Conservation (phyloP, 768 basidiomycete species). For the Neoboletus subvelutipes region DNA sequence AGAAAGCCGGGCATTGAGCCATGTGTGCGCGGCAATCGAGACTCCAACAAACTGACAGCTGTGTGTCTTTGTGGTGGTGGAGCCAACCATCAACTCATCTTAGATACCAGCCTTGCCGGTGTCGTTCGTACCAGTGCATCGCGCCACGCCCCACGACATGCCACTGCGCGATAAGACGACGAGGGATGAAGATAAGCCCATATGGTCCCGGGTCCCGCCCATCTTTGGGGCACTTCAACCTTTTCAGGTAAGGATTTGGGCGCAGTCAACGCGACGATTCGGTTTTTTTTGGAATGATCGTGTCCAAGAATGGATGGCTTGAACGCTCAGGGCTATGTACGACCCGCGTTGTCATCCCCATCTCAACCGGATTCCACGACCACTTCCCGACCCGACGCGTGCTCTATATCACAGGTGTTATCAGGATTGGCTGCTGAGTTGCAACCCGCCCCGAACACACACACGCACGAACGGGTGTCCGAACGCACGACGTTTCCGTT, state of each 20-base stretch:
- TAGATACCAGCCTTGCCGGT: neutral
- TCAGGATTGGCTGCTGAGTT: neutral
- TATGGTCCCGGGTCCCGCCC: neutral
- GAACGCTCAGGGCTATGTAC: neutral
- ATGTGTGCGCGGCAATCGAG: slow-evolving; percentile 10
- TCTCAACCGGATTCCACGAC: neutral
- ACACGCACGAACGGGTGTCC: slow-evolving; percentile 6
- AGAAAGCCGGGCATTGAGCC: neutral
- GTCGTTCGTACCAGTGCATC: neutral
- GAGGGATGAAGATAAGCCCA: slow-evolving; percentile 1
- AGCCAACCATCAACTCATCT: neutral
- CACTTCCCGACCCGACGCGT: slow-evolving; percentile 5
- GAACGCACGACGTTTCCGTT: neutral
- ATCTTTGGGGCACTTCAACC: neutral
- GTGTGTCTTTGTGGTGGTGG: neutral
- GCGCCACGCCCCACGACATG: neutral
- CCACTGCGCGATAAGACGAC: slow-evolving; percentile 1
- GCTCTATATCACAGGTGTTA: neutral
- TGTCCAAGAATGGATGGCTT: neutral
- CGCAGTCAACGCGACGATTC: neutral
- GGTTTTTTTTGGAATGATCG: neutral
- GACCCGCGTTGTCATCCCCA: neutral
- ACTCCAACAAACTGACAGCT: neutral
- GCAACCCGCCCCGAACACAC: neutral
- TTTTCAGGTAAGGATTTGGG: neutral